phyloP scores from a whole-genome alignment of 164 flowering plant genomes.

The Magnolia changhungtana region DNA sequence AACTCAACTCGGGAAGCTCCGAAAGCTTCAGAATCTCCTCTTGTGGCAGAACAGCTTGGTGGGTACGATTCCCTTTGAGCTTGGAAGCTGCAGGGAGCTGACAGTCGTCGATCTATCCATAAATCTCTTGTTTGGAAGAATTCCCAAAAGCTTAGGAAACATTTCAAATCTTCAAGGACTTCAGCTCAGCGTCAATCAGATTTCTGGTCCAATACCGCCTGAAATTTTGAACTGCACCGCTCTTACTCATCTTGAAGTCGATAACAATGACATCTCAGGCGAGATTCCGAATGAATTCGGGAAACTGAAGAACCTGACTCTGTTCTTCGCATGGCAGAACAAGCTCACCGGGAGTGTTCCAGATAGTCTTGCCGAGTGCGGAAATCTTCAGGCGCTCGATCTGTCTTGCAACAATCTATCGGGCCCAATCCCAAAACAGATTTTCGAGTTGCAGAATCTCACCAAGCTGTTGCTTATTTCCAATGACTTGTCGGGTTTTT shows the following conservation, averaged over 20 bases:
- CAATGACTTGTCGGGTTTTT: slow-evolving; percentile 70
- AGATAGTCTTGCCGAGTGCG: slow-evolving; percentile 55
- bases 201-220: slow-evolving; percentile 67
- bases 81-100: slow-evolving; percentile 68
- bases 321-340: slow-evolving; percentile 89
- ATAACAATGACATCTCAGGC: slow-evolving; percentile 77
- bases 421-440: slow-evolving; percentile 62
- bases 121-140: slow-evolving; percentile 66
- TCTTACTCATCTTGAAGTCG: slow-evolving; percentile 67
- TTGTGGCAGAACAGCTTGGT: slow-evolving; percentile 89
- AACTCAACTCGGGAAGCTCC: slow-evolving; percentile 40
- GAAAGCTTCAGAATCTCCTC: slow-evolving; percentile 58
- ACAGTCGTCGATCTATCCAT: slow-evolving; percentile 64
- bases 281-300: slow-evolving; percentile 68
- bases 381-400: slow-evolving; percentile 80
- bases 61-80: slow-evolving; percentile 75
- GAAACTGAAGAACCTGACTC: slow-evolving; percentile 51
- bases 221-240: slow-evolving; percentile 59
- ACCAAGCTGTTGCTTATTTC: slow-evolving; percentile 79
- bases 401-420: slow-evolving; percentile 68
- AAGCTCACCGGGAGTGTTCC: slow-evolving; percentile 73
- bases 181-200: slow-evolving; percentile 70
- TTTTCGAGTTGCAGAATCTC: slow-evolving; percentile 68
- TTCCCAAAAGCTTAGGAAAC: slow-evolving; percentile 64
- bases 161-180: slow-evolving; percentile 61